Percentiles rank a stretch among this genome's conserved stretches.
Conservation (phyloP, 108 stramenopile species). For the Nitzschia sp. region DNA sequence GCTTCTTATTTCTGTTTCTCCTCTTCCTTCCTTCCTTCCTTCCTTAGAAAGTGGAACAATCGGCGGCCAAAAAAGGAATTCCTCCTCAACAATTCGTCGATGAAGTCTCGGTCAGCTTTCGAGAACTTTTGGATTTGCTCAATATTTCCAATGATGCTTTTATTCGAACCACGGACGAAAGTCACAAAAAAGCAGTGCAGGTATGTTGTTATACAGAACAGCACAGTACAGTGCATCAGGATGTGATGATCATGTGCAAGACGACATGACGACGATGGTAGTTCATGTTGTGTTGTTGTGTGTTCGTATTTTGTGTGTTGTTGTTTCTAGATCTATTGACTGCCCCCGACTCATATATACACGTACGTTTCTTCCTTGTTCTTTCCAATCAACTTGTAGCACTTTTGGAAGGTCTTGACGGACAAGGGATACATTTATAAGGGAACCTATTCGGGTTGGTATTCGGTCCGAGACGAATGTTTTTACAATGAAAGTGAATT, state of each 20-base stretch:
- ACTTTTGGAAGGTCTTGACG: conserved; percentile 82
- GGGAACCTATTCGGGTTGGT: conserved; percentile 97
- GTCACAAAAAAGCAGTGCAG: conserved; percentile 81
- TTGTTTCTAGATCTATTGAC: background rate
- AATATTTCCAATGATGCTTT: conserved; percentile 87
- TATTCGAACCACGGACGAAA: conserved; percentile 89
- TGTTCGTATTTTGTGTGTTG: background rate
- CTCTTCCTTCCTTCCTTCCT: background rate
- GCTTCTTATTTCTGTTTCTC: background rate
- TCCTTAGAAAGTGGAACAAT: conserved; percentile 87
- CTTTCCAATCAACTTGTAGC: conserved; percentile 24
- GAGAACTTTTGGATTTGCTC: conserved; percentile 76
- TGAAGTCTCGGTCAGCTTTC: conserved; percentile 75
- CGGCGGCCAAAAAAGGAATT: conserved; percentile 70
- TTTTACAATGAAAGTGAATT: conserved; percentile 94
- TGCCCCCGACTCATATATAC: too few species aligned
- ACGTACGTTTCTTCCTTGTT: conserved; percentile 2
- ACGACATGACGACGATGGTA: too few species aligned
- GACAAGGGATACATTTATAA: conserved; percentile 89
- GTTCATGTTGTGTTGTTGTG: conserved; percentile 46
- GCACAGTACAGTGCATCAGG: too few species aligned
- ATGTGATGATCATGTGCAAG: too few species aligned
- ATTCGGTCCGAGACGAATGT: conserved; percentile 96
- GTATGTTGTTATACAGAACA: too few species aligned
- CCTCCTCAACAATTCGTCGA: conserved; percentile 86